Evolutionary conservation across 169 alveolate species (phyloP).

Genomic region (Toxoplasma gondii): DNA sequence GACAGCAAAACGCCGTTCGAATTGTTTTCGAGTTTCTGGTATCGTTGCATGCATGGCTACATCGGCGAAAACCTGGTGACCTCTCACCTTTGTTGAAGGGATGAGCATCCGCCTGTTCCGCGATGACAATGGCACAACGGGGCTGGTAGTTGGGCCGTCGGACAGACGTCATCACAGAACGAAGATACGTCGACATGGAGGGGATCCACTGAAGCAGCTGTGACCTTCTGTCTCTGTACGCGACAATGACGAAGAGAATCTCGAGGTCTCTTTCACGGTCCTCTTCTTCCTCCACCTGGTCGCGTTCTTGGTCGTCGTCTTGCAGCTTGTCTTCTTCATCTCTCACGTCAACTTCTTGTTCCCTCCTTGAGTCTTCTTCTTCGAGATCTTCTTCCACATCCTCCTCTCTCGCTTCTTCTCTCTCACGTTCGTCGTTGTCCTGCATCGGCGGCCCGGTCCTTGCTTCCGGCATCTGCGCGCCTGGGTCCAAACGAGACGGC

Average conservation of each 20-base stretch:
- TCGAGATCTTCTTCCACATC: neutral
- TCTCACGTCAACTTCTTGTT: neutral
- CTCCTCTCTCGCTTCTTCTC: neutral
- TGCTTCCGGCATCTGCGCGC: too few relatives aligned
- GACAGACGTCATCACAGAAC: neutral
- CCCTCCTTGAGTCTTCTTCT: neutral
- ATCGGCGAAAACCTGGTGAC: too few relatives aligned
- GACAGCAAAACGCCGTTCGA: too few relatives aligned
- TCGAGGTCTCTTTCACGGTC: neutral
- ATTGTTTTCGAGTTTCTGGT: too few relatives aligned
- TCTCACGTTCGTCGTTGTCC: neutral
- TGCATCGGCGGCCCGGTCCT: too few relatives aligned
- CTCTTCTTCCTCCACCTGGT: neutral
- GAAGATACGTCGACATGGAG: neutral
- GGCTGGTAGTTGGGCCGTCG: neutral
- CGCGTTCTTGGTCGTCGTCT: neutral
- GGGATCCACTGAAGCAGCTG: neutral
- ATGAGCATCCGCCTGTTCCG: neutral
- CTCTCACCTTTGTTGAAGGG: constrained; percentile 39
- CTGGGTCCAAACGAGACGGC: too few relatives aligned
- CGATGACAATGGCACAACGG: neutral
- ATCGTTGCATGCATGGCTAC: too few relatives aligned
- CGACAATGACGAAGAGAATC: neutral
- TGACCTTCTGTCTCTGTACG: neutral
- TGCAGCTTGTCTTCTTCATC: neutral